Conservation (phyloP, 345 rosid species). For the Arabidopsis suecica region DNA sequence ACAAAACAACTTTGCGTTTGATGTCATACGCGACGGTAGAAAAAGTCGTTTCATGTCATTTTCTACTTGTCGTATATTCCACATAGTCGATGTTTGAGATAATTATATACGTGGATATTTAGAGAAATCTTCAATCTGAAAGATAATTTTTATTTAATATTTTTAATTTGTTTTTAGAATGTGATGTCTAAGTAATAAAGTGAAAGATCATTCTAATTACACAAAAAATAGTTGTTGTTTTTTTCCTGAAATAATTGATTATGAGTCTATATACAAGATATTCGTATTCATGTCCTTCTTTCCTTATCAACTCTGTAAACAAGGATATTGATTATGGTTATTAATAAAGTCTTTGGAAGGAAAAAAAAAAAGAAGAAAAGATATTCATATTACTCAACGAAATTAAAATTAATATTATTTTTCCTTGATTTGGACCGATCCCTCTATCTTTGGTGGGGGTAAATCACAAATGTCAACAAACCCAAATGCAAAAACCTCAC, state of each 20-base stretch:
- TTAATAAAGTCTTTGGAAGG: too few relatives aligned
- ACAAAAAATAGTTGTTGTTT: neutral
- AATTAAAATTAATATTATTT: too few relatives aligned
- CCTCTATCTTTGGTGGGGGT: neutral
- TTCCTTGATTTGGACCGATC: neutral
- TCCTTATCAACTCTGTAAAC: too few relatives aligned
- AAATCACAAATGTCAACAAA: neutral
- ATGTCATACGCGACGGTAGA: conserved; percentile 21
- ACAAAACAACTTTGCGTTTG: neutral
- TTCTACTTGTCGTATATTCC: conserved; percentile 34
- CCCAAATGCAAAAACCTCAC: neutral
- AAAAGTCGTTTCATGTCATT: conserved; percentile 44
- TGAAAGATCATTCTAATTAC: neutral
- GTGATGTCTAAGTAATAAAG: neutral
- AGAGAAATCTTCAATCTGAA: neutral
- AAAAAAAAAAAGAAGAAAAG: too few relatives aligned
- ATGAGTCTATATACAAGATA: neutral
- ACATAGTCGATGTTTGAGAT: conserved; percentile 1
- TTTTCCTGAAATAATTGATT: neutral
- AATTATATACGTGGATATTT: neutral
- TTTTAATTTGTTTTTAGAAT: neutral
- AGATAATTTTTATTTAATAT: neutral
- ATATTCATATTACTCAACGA: too few relatives aligned
- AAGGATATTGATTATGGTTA: too few relatives aligned
- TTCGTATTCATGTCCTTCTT: too few relatives aligned